Evolutionary conservation across 2,329 filamentous ascomycete genomes (phyloP), one percentile per base, ranked within the genome.

Genomic region (Apiospora arundinis): DNA sequence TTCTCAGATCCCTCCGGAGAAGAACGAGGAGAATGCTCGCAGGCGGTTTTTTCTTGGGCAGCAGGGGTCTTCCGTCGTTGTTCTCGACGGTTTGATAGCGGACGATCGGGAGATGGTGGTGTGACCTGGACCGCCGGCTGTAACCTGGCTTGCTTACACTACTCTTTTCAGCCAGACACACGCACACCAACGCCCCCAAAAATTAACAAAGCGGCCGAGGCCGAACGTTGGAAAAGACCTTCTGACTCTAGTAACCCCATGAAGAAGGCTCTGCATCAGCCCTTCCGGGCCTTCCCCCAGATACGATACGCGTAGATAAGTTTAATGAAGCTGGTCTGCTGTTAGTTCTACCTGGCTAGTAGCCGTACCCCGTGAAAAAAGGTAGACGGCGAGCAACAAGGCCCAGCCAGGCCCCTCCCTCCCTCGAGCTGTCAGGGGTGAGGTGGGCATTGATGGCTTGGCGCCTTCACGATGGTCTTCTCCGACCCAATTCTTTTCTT

Each of bases 101-200:
- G 56, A 63, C 56, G 56, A 63, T 63, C 56, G 56, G 56, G 56
- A 63, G 56, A 63, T 63, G 56, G 56, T 63, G 56, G 56, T 63
- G 56, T 63, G 56, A 63, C 56, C 56, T 63, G 18, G 32, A 40
- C 56, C 25, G 52, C 6, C 52, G 52, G 52, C 52, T 60, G 52
- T 28, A 60, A 60, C 52, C 52, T 60, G 49, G 56, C 56, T 40
- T 63, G 32, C 56, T 40, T 63, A 63, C 32, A 40, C 14, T 40
- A 9, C 56, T 37, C 52, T 40, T 40, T 63, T 40, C 56, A 63
- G 56, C 56, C 56, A 63, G 32, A 63, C 56, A 60, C 12, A 7
- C 28, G 18, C 25, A 56, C 49, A 18, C 49, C 12, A 4, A 56
- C 49, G 28, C 52, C 48, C 56, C 56, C 56, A 12, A 63, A 63